These are phyloP conservation scores for Endogone sp. DNA, from an alignment of 192 early-diverging fungal species.

Conservation along the genomic window DNA sequence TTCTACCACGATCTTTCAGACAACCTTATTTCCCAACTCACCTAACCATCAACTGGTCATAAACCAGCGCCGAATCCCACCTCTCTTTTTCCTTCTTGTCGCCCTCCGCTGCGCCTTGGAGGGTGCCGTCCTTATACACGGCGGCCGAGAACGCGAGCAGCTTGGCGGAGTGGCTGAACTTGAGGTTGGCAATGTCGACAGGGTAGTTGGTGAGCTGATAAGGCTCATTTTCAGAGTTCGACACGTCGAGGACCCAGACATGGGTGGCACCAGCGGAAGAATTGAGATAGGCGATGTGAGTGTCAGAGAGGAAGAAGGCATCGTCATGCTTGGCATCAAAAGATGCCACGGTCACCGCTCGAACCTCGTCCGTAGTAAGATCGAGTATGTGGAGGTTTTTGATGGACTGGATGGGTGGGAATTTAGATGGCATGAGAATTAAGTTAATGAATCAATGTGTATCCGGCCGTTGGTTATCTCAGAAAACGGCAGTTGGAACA, in stretches of 20 bases:
- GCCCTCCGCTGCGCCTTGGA: conserved; percentile 52
- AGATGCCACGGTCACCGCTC: conserved; percentile 36
- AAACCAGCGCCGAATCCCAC: conserved; percentile 57
- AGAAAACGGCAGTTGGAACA: no score
- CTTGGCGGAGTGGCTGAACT: conserved; percentile 45
- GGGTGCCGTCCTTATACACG: conserved; percentile 54
- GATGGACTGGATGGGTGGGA: conserved; percentile 39
- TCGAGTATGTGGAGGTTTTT: conserved; percentile 49
- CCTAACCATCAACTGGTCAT: conserved; percentile 70
- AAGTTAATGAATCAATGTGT: no score
- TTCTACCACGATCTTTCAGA: no score
- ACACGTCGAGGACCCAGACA: conserved; percentile 32
- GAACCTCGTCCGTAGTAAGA: conserved; percentile 32
- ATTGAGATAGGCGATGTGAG: conserved; percentile 39
- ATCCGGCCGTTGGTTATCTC: no score
- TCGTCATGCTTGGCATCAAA: conserved; percentile 34
- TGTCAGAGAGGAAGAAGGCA: conserved; percentile 43
- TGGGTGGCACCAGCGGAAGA: conserved; percentile 21
- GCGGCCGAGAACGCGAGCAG: conserved; percentile 64
- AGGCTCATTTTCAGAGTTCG: conserved; percentile 15
- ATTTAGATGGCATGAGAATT: background rate
- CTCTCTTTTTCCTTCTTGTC: conserved; percentile 32
- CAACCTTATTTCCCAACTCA: no score
- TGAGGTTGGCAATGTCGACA: conserved; percentile 49
- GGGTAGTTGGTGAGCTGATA: conserved; percentile 50